phyloP scores from a whole-genome alignment of 345 rosid species.

The Rhodomyrtus tomentosa region DNA sequence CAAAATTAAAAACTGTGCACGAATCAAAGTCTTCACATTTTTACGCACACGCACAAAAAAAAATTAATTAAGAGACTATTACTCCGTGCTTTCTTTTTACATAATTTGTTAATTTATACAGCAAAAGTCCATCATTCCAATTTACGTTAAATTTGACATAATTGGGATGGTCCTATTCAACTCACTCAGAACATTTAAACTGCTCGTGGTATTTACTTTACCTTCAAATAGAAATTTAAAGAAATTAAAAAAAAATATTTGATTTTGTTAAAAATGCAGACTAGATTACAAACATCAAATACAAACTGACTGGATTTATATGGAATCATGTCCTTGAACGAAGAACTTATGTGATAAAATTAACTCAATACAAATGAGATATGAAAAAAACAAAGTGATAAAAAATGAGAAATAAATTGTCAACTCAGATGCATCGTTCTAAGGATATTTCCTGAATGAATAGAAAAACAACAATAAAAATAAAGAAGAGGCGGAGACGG shows the following conservation, averaged over 20 bases:
- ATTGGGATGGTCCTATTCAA: neutral
- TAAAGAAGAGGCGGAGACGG: neutral
- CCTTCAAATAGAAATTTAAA: neutral
- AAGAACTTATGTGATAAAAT: too few species aligned
- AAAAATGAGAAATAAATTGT: neutral
- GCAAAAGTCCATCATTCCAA: too few species aligned
- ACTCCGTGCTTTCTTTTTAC: neutral
- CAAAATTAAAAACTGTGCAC: neutral
- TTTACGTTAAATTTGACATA: neutral
- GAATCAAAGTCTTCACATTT: neutral
- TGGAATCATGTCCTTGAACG: too few species aligned
- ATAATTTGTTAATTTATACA: too few species aligned
- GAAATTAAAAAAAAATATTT: neutral
- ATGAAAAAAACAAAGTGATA: neutral
- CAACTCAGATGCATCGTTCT: neutral
- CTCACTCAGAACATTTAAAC: neutral
- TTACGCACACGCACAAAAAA: neutral
- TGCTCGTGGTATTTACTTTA: neutral
- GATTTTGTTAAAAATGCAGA: neutral
- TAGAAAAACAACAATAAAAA: neutral
- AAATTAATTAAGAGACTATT: neutral
- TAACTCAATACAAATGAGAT: neutral
- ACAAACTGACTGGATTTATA: too few species aligned
- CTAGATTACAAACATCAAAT: neutral
- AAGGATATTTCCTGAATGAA: neutral